These are phyloP conservation scores for Colletotrichum sp. DNA, from an alignment of 2,329 filamentous ascomycete species.

Conservation along the genomic window DNA sequence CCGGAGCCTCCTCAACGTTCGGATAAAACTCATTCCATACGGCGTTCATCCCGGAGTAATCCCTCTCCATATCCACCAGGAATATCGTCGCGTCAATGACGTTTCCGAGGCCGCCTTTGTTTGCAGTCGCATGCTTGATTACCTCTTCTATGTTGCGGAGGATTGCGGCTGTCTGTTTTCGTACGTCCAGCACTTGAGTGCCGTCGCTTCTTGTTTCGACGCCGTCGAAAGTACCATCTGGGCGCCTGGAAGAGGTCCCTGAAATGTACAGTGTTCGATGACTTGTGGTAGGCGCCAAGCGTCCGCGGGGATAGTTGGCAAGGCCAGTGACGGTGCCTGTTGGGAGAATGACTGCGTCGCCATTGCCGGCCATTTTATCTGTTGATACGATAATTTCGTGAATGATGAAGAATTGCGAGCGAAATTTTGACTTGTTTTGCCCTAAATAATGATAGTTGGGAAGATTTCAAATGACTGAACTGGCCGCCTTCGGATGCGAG, in stretches of 20 bases:
- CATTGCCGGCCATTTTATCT: background rate
- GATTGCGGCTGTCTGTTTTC: background rate
- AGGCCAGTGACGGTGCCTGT: background rate
- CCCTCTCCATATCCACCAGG: background rate
- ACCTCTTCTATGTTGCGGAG: background rate
- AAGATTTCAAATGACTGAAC: background rate
- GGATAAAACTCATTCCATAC: background rate
- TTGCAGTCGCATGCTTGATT: background rate
- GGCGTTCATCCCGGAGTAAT: background rate
- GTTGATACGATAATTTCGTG: background rate
- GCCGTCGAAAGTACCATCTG: background rate
- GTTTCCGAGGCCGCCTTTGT: background rate
- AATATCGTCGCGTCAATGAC: background rate
- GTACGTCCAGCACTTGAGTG: background rate
- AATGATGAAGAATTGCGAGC: background rate
- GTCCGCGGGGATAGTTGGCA: background rate
- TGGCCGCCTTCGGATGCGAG: background rate
- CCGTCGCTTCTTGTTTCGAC: background rate
- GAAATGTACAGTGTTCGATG: background rate
- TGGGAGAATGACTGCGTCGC: background rate
- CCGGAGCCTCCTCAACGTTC: background rate
- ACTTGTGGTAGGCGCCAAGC: background rate
- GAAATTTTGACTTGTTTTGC: background rate
- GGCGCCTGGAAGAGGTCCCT: background rate
- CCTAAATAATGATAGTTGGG: background rate